Conservation (phyloP, 208 protist species). For the Leptomonas pyrrhocoris region DNA sequence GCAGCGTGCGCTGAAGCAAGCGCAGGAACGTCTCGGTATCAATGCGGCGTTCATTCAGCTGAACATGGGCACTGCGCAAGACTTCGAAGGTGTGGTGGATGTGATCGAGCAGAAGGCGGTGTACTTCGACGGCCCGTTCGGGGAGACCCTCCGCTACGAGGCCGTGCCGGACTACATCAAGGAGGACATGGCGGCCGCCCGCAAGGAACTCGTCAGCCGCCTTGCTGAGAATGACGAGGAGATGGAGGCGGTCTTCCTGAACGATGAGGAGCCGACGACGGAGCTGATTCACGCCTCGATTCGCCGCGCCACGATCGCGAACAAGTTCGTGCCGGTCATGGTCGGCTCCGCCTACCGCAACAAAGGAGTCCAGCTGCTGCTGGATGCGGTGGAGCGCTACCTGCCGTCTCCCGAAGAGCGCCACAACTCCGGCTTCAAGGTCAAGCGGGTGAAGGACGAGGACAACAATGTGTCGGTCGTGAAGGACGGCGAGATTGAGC, state of each 20-base stretch:
- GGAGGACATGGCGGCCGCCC: slow-evolving; percentile 71
- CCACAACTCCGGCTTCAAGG: slow-evolving; percentile 72
- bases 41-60: slow-evolving; percentile 97
- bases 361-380: slow-evolving; percentile 98
- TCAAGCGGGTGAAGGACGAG: slow-evolving; percentile 90
- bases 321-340: slow-evolving; percentile 97
- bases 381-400: slow-evolving; percentile 97
- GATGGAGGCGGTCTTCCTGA: slow-evolving; percentile 95
- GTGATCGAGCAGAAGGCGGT: slow-evolving; percentile 92
- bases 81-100: slow-evolving; percentile 97
- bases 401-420: slow-evolving; percentile 96
- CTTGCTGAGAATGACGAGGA: slow-evolving; percentile 96
- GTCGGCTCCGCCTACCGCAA: slow-evolving; percentile 98
- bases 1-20: slow-evolving; percentile 77
- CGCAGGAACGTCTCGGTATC: slow-evolving; percentile 93
- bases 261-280: slow-evolving; percentile 89
- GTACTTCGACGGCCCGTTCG: slow-evolving; percentile 94
- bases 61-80: slow-evolving; percentile 96
- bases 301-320: slow-evolving; percentile 91
- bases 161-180: slow-evolving; percentile 83
- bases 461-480: slow-evolving; percentile 75
- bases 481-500: slow-evolving; percentile 78
- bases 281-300: slow-evolving; percentile 94
- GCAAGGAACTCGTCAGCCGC: slow-evolving; percentile 91
- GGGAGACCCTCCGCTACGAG: slow-evolving; percentile 86